Evolutionary conservation across 2,329 filamentous ascomycete genomes (phyloP).

Genomic region (Pseudopithomyces maydicus): DNA sequence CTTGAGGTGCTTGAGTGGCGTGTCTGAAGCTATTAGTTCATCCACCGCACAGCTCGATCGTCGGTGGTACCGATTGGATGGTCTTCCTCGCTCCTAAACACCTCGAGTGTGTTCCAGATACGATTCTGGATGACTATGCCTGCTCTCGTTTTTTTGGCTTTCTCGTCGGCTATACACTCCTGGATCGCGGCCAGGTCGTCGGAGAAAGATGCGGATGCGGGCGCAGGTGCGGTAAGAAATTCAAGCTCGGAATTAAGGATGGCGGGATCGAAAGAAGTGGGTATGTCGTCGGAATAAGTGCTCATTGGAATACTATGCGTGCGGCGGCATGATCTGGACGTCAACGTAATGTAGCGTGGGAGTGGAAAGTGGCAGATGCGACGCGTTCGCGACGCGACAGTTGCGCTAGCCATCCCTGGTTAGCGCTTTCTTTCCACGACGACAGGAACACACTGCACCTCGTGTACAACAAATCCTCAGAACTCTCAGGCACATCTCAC

Average conservation of each 20-base stretch:
- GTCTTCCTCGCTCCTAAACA: slow-evolving; percentile 57
- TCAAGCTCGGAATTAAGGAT: slow-evolving; percentile 54
- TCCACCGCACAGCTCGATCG: slow-evolving; percentile 1
- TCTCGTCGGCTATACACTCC: slow-evolving; percentile 48
- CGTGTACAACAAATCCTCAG: neutral
- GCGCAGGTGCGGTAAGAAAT: slow-evolving; percentile 22
- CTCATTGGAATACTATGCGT: slow-evolving; percentile 24
- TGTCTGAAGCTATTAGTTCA: slow-evolving; percentile 37
- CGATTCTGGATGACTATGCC: slow-evolving; percentile 59
- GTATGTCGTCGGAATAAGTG: slow-evolving; percentile 38
- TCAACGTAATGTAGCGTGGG: slow-evolving; percentile 1
- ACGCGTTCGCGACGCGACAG: slow-evolving; percentile 16
- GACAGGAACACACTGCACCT: neutral
- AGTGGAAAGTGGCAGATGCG: neutral
- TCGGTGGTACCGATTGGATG: slow-evolving; percentile 36
- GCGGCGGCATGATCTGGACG: neutral
- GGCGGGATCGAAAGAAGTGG: slow-evolving; percentile 58
- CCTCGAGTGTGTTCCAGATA: slow-evolving; percentile 52
- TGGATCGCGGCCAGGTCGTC: slow-evolving; percentile 56
- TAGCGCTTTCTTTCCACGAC: neutral
- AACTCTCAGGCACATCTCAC: no score
- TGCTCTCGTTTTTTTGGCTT: slow-evolving; percentile 47
- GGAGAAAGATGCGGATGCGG: slow-evolving; percentile 38
- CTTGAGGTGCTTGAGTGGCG: slow-evolving; percentile 32
- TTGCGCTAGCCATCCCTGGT: slow-evolving; percentile 17